Evolutionary conservation across 768 basidiomycete species (phyloP).

Genomic region (Cyclocybe aegerita): DNA sequence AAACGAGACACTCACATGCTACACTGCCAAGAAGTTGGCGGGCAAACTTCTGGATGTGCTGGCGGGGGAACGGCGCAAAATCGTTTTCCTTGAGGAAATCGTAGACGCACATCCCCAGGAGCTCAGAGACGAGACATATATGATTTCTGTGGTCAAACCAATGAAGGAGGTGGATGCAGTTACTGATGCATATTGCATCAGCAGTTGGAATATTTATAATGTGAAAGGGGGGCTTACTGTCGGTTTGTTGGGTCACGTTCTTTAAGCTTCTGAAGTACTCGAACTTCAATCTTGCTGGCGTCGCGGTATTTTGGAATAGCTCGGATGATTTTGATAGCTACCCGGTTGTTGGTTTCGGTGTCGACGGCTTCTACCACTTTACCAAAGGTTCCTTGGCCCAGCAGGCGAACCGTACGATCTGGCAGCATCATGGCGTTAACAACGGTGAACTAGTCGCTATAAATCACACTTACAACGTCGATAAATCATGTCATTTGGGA

Average conservation of each 20-base stretch:
- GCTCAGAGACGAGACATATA: conserved; percentile 94
- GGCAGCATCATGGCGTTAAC: conserved; percentile 15
- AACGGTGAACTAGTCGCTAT: conserved; percentile 6
- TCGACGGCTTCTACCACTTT: conserved; percentile 96
- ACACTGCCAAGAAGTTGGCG: conserved; percentile 89
- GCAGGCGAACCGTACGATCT: conserved; percentile 90
- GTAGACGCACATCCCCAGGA: conserved; percentile 96
- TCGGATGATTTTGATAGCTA: conserved; percentile 98
- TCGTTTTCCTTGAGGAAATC: conserved; percentile 99
- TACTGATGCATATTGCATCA: conserved; percentile 48
- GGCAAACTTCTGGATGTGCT: conserved; percentile 96
- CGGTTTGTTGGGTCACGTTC: conserved; percentile 84
- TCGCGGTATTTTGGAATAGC: conserved; percentile 99
- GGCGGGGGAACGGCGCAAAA: conserved; percentile 93
- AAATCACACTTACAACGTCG: conserved; percentile 65
- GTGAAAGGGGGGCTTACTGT: conserved; percentile 59
- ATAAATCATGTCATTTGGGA: conserved; percentile 85
- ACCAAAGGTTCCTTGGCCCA: conserved; percentile 98
- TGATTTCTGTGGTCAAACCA: conserved; percentile 98
- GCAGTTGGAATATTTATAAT: conserved; percentile 16
- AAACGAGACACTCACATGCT: conserved; percentile 64
- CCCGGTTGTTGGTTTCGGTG: conserved; percentile 67
- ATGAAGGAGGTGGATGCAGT: conserved; percentile 94
- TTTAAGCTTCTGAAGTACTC: conserved; percentile 89
- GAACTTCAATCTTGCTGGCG: conserved; percentile 96